Base-by-base conservation (phyloP, 139 green algal species). In the Coelastrella sp. region DNA sequence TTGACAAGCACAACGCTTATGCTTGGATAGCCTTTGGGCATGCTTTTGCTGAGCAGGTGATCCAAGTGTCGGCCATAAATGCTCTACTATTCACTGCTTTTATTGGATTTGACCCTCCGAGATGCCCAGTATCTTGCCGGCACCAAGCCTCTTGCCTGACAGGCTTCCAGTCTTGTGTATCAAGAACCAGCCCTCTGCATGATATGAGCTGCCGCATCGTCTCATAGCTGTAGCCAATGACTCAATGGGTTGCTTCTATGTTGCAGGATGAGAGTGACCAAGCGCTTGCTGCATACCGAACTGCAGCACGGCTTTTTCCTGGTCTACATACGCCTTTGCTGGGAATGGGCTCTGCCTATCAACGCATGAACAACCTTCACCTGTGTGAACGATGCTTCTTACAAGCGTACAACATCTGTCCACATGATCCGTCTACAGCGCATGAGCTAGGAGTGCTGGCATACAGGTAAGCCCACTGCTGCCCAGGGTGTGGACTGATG, bases 201-300 rank as follows among this genome's bases (percentile, higher is more conserved):
- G 35, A 49, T 3, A 49, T 3, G 35, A 49, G 3, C 35, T 49
- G 35, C 35, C 35, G 35, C 35, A 49, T 49, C 35, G 35, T 49
- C 35, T 49, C 35, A 49, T 49, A 49, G 35, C 3, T 49, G 35
- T 49, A 49, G 35, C 35, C 35, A 49, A 49, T 49, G 35, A 49
- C 35, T 49, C 35, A 49, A 49, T 49, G 35, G 35, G 63, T 70
- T 70, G 63, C 19, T 24, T 76, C 15, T 76, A 17, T 80, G 74
- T 76, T 80, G 74, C 87, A 91, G 88, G 88, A 88, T 59, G 88
- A 91, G 88, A 88, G 80, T 72, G 87, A 89, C 66, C 96, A 99
- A 94, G 98, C 98, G 14, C 97, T 99, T 96, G 97, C 97, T 17
- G 98, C 98, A 0, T 99, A 99, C 91, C 94, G 98, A 24, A 99